Evolutionary conservation across 2,329 filamentous ascomycete genomes (phyloP), one percentile per base, ranked within the genome.

Genomic region (Aspergillus oerlinghausenensis): DNA sequence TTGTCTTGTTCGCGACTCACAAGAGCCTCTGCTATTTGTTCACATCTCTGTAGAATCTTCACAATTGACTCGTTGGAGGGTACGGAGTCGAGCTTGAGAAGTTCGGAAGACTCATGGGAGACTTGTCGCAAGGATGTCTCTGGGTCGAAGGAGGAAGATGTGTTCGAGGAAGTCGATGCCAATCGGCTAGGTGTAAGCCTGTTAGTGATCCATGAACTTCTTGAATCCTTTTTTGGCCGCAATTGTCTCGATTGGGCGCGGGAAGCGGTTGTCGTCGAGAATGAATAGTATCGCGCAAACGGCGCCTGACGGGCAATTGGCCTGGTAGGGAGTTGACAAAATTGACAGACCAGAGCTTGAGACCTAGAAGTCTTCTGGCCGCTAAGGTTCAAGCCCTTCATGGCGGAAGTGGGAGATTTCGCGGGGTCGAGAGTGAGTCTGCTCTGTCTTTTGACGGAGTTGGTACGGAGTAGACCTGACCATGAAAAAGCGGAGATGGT

Each of bases 371-470:
- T 61, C 51, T 56, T 68, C 43, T 66, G 67, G 25, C 65, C 63
- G 49, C 66, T 68, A 32, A 75, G 54, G 14, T 63, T 61, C 56
- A 75, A 64, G 48, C 72, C 64, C 55, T 70, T 76, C 72, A 76
- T 76, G 50, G 56, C 54, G 56, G 10, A 4, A 29, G 60, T 51
- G 51, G 55, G 55, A 43, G 58, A 55, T 48, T 17, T 23, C 28
- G 23, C 3, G 43, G 11, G 38, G 48, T 38, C 28, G 54, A 48
- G 50, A 26, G 40, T 48, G 25, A 51, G 54, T 58, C 55, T 57
- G 49, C 56, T 26, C 56, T 63, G 61, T 65, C 62, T 58, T 55
- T 60, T 55, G 38, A 23, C 6, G 23, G 17, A n/a, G 17, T 32
- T 28, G 25, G 47, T n/a, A n/a, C n/a, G n/a, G n/a, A n/a, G n/a